Conservation (phyloP, 1,284 basidiomycete genomes). For the Coniophora puteana region DNA sequence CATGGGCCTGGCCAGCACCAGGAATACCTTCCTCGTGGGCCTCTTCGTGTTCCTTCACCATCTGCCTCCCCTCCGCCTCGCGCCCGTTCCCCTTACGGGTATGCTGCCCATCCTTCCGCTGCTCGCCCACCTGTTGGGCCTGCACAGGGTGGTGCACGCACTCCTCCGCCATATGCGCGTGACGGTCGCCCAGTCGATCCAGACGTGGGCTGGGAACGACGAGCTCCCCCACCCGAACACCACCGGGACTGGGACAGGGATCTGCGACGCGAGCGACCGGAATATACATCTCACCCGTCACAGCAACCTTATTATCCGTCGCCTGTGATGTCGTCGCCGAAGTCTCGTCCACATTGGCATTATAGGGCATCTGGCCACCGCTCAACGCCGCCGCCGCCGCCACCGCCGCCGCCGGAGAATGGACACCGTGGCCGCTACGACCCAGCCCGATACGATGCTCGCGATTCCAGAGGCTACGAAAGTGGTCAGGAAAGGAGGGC, state of each 20-base stretch:
- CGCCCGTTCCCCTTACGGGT: slow-evolving; percentile 47
- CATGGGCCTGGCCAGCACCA: slow-evolving; percentile 37
- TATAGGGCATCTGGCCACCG: slow-evolving; percentile 26
- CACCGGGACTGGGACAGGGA: slow-evolving; percentile 51
- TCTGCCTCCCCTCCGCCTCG: slow-evolving; percentile 50
- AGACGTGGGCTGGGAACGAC: slow-evolving; percentile 56
- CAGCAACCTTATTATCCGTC: slow-evolving; percentile 28
- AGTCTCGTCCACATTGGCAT: slow-evolving; percentile 26
- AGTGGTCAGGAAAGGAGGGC: slow-evolving; percentile 24
- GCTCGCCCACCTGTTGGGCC: slow-evolving; percentile 51
- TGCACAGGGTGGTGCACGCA: slow-evolving; percentile 48
- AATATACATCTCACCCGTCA: slow-evolving; percentile 38
- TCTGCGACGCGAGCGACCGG: slow-evolving; percentile 42
- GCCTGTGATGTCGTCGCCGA: too few species aligned
- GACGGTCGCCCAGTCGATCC: slow-evolving; percentile 38
- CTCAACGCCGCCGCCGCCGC: slow-evolving; percentile 23
- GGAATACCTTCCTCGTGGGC: slow-evolving; percentile 50
- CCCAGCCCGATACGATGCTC: slow-evolving; percentile 24
- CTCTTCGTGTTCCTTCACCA: slow-evolving; percentile 44
- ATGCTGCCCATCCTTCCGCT: slow-evolving; percentile 40
- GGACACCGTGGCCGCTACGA: slow-evolving; percentile 33
- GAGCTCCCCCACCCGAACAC: slow-evolving; percentile 33
- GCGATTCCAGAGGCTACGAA: slow-evolving; percentile 25
- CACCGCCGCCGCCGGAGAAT: slow-evolving; percentile 16
- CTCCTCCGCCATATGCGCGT: slow-evolving; percentile 50